Conservation (phyloP, 306 rosid species). For the Senna tora region DNA sequence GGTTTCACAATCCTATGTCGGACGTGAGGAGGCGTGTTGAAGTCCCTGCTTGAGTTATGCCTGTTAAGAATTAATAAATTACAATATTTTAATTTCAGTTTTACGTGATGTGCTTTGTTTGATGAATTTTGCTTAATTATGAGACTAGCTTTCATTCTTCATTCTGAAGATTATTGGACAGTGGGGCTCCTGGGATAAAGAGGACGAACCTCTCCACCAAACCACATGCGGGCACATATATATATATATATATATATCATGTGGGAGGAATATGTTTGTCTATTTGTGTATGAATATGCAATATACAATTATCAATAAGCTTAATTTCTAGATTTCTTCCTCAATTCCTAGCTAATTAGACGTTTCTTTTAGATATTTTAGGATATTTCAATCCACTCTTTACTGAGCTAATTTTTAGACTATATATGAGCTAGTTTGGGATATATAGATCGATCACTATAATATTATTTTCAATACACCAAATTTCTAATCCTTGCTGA, state of each 20-base stretch:
- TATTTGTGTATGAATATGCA: constrained; percentile 23
- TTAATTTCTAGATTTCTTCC: constrained; percentile 17
- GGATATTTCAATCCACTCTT: neutral
- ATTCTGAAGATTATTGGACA: constrained; percentile 25
- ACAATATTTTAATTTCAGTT: neutral
- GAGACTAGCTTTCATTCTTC: constrained; percentile 26
- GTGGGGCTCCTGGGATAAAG: constrained; percentile 41
- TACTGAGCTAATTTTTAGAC: neutral
- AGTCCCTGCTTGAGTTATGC: no score
- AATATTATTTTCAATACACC: neutral
- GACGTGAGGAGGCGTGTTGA: no score
- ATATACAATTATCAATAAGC: neutral
- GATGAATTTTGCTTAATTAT: constrained; percentile 27
- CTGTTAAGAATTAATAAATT: no score
- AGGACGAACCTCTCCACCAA: constrained; percentile 32
- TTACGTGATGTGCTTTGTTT: constrained; percentile 1
- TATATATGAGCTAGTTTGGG: neutral
- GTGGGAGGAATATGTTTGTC: constrained; percentile 19
- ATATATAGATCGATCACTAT: neutral
- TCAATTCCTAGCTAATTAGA: neutral
- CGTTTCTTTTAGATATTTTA: no score
- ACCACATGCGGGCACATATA: constrained; percentile 40
- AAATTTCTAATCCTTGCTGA: neutral
- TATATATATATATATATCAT: constrained; percentile 27
- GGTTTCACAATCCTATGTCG: no score